phyloP scores from a whole-genome alignment of 495 filamentous ascomycete species.

The Trichoderma reesei region DNA sequence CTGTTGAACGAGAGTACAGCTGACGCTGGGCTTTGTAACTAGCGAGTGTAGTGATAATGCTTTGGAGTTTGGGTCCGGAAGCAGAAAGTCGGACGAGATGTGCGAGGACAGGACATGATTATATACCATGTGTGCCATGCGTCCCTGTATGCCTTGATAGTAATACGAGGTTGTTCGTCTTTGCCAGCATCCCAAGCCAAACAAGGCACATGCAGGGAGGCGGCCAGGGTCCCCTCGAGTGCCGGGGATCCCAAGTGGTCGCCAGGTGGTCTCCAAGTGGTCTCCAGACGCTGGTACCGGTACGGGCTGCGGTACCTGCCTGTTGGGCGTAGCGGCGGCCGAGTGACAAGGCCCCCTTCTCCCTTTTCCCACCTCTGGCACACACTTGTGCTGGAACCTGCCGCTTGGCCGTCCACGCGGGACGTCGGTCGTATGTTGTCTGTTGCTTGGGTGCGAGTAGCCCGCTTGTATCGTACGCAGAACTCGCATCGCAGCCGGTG shows the following conservation, averaged over 20 bases:
- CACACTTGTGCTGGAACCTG: too few species aligned
- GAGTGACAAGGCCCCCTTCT: background rate
- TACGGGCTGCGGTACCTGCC: background rate
- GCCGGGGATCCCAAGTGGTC: background rate
- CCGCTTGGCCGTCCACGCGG: too few species aligned
- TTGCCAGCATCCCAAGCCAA: background rate
- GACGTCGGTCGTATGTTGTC: too few species aligned
- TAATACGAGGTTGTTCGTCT: background rate
- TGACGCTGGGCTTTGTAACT: background rate
- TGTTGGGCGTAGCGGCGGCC: background rate
- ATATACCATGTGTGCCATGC: background rate
- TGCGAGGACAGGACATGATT: background rate
- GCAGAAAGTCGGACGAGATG: background rate
- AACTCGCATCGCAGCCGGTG: too few species aligned
- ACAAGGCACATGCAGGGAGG: slow-evolving; percentile 2
- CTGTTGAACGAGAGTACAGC: slow-evolving; percentile 7
- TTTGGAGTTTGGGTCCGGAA: background rate
- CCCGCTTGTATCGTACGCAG: too few species aligned
- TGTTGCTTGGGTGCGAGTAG: too few species aligned
- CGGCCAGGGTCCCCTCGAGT: background rate
- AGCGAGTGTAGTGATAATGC: background rate
- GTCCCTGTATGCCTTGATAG: background rate
- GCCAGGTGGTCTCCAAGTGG: too few species aligned
- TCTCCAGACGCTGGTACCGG: background rate
- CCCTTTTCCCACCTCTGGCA: background rate